Base-by-base conservation (phyloP, 768 basidiomycete species). In the Boletellus ananas region DNA sequence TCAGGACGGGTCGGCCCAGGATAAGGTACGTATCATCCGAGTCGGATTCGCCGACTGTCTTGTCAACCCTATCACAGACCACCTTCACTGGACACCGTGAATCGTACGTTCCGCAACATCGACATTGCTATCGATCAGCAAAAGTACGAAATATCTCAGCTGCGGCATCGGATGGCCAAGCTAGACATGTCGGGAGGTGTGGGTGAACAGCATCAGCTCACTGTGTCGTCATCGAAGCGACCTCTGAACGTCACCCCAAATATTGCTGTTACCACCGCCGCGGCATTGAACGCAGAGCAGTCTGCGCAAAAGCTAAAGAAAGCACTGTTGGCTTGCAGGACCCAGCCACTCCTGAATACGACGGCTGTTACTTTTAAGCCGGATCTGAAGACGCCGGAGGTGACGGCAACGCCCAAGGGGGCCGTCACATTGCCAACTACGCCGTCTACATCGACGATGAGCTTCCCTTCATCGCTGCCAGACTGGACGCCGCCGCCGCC, bases 31-130 rank as follows among this genome's bases (percentile, higher is more conserved):
- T 70, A 13, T 25, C n/a, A 35, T 14, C 14, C 18, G 14, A 43
- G 36, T 9, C 34, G 27, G 13, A 38, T 23, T 16, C 3, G 8
- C 29, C n/a, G 31, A 23, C 39, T 16, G 1, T 25, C 38, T 39
- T 47, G 27, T 50, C 20, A 40, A 6, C n/a, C 43, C 42, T 25
- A 46, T 56, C 27, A 20, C 60, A 94, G 92, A 56, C 78, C 90
- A 6, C 92, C 93, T 1, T 83, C 90, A 7, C 70, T 96, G 44
- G 94, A 94, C 59, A 85, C 87, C 1, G 80, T 95, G 63, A 84
- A 76, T 57, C 80, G 90, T 29, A 87, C 90, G 0, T 87, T 89
- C 59, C 81, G 86, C 36, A 94, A 94, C 64, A 90, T 96, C 58
- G 87, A 91, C 47, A 63, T 81, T 17, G 81, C 83, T 1, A 76